phyloP scores from a whole-genome alignment of 345 rosid genomes.

The Lagerstroemia speciosa region DNA sequence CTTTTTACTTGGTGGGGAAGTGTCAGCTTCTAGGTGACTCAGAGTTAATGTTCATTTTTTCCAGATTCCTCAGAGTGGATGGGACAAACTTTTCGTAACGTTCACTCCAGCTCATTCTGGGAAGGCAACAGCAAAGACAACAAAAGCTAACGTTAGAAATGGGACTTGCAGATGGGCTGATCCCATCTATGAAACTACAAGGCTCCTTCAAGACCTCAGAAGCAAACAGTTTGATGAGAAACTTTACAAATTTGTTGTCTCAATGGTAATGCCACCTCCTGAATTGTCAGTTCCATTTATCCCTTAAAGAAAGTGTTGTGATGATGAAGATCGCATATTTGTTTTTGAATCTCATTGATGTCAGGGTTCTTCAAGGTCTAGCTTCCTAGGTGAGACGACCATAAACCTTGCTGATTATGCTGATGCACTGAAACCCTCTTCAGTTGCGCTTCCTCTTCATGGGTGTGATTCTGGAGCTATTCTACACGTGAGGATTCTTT shows the following conservation, averaged over 20 bases:
- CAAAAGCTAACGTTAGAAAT: conserved; percentile 91
- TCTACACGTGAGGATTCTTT: conserved; percentile 74
- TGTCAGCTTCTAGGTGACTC: neutral
- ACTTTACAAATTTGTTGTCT: conserved; percentile 67
- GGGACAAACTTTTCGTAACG: conserved; percentile 93
- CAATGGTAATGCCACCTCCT: conserved; percentile 53
- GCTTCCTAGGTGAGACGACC: conserved; percentile 83
- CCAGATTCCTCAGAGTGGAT: conserved; percentile 85
- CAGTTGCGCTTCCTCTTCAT: conserved; percentile 55
- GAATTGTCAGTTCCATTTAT: neutral
- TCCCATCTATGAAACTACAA: conserved; percentile 95
- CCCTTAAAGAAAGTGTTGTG: neutral
- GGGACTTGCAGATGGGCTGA: conserved; percentile 98
- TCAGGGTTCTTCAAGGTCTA: conserved; percentile 89
- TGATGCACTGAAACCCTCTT: conserved; percentile 76
- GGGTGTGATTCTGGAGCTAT: conserved; percentile 83
- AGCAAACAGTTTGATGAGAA: conserved; percentile 77
- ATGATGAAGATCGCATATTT: neutral
- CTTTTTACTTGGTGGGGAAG: neutral
- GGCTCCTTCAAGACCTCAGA: conserved; percentile 79
- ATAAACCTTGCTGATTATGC: conserved; percentile 92
- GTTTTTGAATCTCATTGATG: conserved; percentile 19
- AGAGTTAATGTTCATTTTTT: conserved; percentile 5
- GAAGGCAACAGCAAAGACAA: conserved; percentile 85
- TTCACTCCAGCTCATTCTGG: conserved; percentile 86